A percentile compares a stretch with the other conserved stretches of the same genome.
These are phyloP conservation scores for Stereocaulon alpinum DNA, from an alignment of 495 filamentous ascomycete species.

Conservation along the genomic window DNA sequence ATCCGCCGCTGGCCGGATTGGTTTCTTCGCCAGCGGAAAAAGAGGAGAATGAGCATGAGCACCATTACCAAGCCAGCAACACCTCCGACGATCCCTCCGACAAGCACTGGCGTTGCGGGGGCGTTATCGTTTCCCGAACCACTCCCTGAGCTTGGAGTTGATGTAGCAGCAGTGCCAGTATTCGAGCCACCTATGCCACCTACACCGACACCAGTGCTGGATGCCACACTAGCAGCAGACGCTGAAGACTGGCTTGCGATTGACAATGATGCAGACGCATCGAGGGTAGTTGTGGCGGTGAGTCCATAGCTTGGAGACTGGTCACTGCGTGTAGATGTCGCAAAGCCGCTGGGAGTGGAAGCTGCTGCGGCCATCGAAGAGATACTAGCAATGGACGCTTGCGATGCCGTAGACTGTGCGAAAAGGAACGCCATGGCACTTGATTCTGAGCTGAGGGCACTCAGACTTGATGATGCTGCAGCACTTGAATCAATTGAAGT, in stretches of 20 bases:
- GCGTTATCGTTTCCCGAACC: slow-evolving; percentile 16
- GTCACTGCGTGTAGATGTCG: not conserved
- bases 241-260: slow-evolving; percentile 22
- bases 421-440: not conserved
- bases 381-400: slow-evolving; percentile 5
- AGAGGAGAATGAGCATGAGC: slow-evolving; percentile 41
- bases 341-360: slow-evolving; percentile 1
- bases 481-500: not conserved
- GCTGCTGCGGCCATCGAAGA: not conserved
- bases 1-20: slow-evolving; percentile 22
- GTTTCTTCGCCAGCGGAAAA: slow-evolving; percentile 43
- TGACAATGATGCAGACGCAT: slow-evolving; percentile 13
- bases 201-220: not conserved
- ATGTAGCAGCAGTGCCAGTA: slow-evolving; percentile 17
- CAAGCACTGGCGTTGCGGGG: slow-evolving; percentile 33
- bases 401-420: slow-evolving; percentile 4
- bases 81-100: slow-evolving; percentile 57
- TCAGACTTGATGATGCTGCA: slow-evolving; percentile 1
- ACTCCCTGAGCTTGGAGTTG: slow-evolving; percentile 16
- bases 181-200: slow-evolving; percentile 18
- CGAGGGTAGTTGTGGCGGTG: slow-evolving; percentile 1
- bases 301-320: not conserved
- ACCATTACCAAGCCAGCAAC: slow-evolving; percentile 53
- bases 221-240: slow-evolving; percentile 8
- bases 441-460: not conserved